Evolutionary conservation across 345 rosid species (phyloP).

Genomic region (Conringia planisiliqua): DNA sequence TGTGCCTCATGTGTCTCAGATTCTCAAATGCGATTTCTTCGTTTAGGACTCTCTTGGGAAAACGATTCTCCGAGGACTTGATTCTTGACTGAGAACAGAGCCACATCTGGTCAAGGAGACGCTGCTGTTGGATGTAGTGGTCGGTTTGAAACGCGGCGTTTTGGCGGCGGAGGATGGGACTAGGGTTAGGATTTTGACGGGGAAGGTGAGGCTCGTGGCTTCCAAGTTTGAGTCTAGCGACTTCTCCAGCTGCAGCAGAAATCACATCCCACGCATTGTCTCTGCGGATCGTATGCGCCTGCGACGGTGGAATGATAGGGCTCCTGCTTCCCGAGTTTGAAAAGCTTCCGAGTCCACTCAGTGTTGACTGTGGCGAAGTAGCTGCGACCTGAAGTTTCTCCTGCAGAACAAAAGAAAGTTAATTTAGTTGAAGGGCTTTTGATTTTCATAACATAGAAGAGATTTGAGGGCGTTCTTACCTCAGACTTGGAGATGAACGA

Average conservation of each 20-base stretch:
- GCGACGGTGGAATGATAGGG: slow-evolving; percentile 34
- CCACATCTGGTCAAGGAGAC: slow-evolving; percentile 14
- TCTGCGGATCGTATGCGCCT: slow-evolving; percentile 35
- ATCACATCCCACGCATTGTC: slow-evolving; percentile 65
- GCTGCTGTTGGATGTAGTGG: slow-evolving; percentile 9
- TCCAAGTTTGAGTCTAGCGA: slow-evolving; percentile 55
- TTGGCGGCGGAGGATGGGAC: slow-evolving; percentile 9
- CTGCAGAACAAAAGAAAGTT: background rate
- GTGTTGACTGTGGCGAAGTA: slow-evolving; percentile 83
- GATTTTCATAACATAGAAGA: background rate
- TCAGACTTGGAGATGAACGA: slow-evolving; percentile 25
- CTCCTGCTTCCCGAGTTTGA: slow-evolving; percentile 41
- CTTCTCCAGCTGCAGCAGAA: slow-evolving; percentile 75
- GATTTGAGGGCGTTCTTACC: slow-evolving; percentile 12
- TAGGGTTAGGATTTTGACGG: background rate
- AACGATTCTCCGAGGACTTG: background rate
- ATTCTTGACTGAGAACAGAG: slow-evolving; percentile 18
- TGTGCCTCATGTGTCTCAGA: background rate
- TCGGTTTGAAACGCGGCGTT: slow-evolving; percentile 24
- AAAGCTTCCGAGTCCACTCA: slow-evolving; percentile 56
- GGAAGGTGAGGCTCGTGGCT: slow-evolving; percentile 18
- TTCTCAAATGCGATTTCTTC: background rate
- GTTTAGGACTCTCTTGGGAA: background rate
- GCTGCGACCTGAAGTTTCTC: slow-evolving; percentile 38
- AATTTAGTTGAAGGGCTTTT: background rate